Conservation (phyloP, 2,329 filamentous ascomycete species). For the Paracamarosporium sp. region DNA sequence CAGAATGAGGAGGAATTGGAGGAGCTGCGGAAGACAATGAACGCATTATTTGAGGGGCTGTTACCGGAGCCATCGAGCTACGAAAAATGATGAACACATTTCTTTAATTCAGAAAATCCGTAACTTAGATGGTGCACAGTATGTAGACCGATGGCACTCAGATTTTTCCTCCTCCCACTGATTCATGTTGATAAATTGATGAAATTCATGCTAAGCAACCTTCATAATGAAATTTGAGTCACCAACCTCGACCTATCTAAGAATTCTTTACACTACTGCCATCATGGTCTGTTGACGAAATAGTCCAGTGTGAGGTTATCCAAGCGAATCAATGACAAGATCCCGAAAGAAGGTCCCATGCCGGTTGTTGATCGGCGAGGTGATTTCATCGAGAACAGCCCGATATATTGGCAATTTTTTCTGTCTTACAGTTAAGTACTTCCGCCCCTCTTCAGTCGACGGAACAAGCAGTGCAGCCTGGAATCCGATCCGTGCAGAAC, state of each 20-base stretch:
- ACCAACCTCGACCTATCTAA: too few relatives aligned
- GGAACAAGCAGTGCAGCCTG: not conserved
- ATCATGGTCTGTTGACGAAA: too few relatives aligned
- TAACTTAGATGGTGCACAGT: not conserved
- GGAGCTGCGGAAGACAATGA: constrained; percentile 45
- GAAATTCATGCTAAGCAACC: too few relatives aligned
- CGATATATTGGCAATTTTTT: not conserved
- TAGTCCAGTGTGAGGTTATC: too few relatives aligned
- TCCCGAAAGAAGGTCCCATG: too few relatives aligned
- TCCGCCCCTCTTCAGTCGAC: not conserved
- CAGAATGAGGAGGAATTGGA: constrained; percentile 43
- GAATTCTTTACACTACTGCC: too few relatives aligned
- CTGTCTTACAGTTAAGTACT: not conserved
- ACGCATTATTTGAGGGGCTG: constrained; percentile 43
- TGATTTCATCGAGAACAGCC: too few relatives aligned
- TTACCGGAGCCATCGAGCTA: constrained; percentile 27
- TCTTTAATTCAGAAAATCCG: not conserved
- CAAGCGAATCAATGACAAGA: too few relatives aligned
- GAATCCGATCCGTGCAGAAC: not conserved
- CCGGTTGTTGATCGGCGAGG: too few relatives aligned
- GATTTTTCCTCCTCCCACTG: not conserved
- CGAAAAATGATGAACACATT: constrained; percentile 15
- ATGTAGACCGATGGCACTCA: not conserved
- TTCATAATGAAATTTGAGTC: too few relatives aligned
- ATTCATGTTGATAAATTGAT: too few relatives aligned